A percentile compares a stretch with the other conserved stretches of the same genome.
Conservation (phyloP, 164 flowering plant species). For the Brasenia schreberi region DNA sequence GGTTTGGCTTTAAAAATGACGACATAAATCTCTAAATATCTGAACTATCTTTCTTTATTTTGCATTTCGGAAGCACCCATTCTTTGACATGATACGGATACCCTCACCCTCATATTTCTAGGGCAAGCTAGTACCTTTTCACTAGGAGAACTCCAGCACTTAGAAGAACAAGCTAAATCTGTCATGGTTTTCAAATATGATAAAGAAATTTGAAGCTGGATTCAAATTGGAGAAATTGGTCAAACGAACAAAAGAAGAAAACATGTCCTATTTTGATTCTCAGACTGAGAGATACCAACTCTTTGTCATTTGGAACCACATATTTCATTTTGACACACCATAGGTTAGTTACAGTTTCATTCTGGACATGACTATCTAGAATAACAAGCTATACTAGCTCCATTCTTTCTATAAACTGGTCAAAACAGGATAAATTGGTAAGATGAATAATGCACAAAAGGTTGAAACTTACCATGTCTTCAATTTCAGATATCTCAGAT, state of each 20-base stretch:
- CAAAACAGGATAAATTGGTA: background rate
- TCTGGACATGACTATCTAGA: background rate
- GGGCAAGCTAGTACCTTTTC: no score
- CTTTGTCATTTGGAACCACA: background rate
- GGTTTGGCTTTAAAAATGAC: no score
- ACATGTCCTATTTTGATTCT: background rate
- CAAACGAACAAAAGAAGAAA: background rate
- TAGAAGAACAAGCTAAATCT: no score
- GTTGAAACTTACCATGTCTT: slow-evolving; percentile 45
- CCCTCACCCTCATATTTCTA: no score
- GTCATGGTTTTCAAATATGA: no score
- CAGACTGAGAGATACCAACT: background rate
- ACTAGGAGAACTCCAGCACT: no score
- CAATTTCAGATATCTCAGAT: slow-evolving; percentile 88
- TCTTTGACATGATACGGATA: no score
- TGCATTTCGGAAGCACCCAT: no score
- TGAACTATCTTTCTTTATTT: no score
- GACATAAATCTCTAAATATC: no score
- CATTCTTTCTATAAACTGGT: background rate
- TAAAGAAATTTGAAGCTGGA: background rate
- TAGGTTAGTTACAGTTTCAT: background rate
- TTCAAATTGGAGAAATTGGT: background rate
- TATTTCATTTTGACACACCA: background rate
- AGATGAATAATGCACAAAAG: background rate
- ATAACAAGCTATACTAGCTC: background rate